Percentiles rank a stretch among this genome's conserved stretches.
Evolutionary conservation across 1,284 basidiomycete genomes (phyloP).

Genomic region (Schizophyllum commune): DNA sequence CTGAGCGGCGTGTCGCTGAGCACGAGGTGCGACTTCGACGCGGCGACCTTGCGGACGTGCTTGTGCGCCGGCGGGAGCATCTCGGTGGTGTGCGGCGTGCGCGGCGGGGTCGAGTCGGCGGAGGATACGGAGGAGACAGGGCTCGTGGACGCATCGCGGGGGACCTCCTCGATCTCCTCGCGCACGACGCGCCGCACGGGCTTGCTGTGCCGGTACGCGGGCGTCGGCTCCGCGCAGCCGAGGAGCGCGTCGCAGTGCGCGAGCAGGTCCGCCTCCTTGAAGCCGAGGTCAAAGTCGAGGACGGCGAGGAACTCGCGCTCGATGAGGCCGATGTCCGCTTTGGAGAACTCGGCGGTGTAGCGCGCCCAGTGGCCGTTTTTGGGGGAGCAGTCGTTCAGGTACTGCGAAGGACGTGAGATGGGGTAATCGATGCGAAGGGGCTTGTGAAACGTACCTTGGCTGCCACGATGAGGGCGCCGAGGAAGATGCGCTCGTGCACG

Average conservation of each 20-base stretch:
- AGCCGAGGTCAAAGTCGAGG: slow-evolving; percentile 42
- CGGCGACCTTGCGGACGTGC: background rate
- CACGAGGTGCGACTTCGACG: background rate
- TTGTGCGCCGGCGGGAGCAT: background rate
- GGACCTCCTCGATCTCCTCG: background rate
- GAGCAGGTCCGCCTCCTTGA: slow-evolving; percentile 42
- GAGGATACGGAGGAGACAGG: background rate
- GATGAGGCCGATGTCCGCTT: slow-evolving; percentile 50
- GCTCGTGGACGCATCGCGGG: background rate
- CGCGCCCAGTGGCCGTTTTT: slow-evolving; percentile 57
- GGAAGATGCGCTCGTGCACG: slow-evolving; percentile 54
- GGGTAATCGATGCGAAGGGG: slow-evolving; percentile 3
- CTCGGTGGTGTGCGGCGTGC: background rate
- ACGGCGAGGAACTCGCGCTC: slow-evolving; percentile 57
- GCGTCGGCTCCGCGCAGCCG: background rate
- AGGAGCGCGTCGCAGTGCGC: slow-evolving; percentile 28
- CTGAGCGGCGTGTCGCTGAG: background rate
- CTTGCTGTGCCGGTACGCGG: background rate
- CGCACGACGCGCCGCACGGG: background rate
- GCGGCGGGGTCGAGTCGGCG: background rate
- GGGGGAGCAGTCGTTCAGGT: slow-evolving; percentile 48
- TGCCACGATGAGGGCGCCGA: slow-evolving; percentile 48
- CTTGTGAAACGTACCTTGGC: slow-evolving; percentile 36
- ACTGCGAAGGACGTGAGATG: slow-evolving; percentile 25
- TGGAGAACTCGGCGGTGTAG: slow-evolving; percentile 54